Percentiles rank a stretch among this genome's conserved stretches.
Evolutionary conservation across 2,329 filamentous ascomycete species (phyloP).

Genomic region (Clonostachys rosea): DNA sequence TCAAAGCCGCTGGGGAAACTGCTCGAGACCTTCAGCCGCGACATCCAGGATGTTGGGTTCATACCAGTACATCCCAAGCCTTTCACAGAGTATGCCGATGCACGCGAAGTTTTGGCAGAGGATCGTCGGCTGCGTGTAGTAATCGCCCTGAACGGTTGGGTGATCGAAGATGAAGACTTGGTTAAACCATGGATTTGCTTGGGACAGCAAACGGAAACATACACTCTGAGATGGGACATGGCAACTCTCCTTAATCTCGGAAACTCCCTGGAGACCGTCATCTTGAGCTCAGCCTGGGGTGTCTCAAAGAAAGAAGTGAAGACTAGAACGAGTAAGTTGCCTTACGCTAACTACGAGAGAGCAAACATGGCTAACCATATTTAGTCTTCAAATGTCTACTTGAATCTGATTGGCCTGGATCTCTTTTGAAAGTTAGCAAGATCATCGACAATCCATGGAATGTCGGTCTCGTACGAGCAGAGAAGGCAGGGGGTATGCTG

Average conservation of each 20-base stretch:
- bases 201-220: constrained; percentile 69
- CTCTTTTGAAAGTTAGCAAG: constrained; percentile 63
- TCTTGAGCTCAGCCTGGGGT: constrained; percentile 78
- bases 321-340: constrained; percentile 37
- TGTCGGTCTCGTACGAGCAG: constrained; percentile 69
- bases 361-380: not conserved
- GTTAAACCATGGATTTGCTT: constrained; percentile 71
- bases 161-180: constrained; percentile 67
- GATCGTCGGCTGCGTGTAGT: constrained; percentile 73
- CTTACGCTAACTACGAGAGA: not conserved
- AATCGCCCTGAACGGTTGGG: constrained; percentile 79
- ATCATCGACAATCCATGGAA: constrained; percentile 81
- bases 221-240: constrained; percentile 80
- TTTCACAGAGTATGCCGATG: constrained; percentile 35
- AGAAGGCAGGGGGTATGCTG: constrained; percentile 67
- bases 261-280: constrained; percentile 69
- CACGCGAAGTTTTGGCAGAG: constrained; percentile 45
- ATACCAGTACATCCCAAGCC: constrained; percentile 60
- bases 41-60: constrained; percentile 87
- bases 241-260: constrained; percentile 75
- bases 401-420: constrained; percentile 56
- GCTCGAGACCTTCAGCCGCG: constrained; percentile 82
- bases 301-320: constrained; percentile 52
- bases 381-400: constrained; percentile 52
- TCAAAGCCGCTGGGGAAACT: constrained; percentile 78